These are phyloP conservation scores for Termitomyces sp. DNA, from an alignment of 768 basidiomycete species.

Conservation along the genomic window DNA sequence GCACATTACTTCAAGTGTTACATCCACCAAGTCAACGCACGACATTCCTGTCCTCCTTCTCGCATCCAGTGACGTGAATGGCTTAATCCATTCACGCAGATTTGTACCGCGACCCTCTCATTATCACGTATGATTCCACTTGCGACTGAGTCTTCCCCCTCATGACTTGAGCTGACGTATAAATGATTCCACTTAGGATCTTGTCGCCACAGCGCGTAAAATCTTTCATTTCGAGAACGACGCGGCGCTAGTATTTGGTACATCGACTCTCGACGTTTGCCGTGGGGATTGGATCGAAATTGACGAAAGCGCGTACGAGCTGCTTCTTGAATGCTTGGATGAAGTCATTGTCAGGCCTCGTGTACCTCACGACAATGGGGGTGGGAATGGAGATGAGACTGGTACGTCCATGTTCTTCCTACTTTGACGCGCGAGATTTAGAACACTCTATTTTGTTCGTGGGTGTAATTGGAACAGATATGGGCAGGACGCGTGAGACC, in stretches of 20 bases:
- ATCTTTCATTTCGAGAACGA: constrained; percentile 14
- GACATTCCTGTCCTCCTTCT: constrained; percentile 22
- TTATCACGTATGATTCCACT: constrained; percentile 15
- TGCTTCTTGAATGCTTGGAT: constrained; percentile 20
- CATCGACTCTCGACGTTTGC: constrained; percentile 23
- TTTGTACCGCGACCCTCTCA: constrained; percentile 20
- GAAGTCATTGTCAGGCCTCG: constrained; percentile 17
- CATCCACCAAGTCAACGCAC: constrained; percentile 9
- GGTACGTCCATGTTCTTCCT: neutral
- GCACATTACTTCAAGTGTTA: constrained; percentile 17
- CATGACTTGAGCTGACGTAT: neutral
- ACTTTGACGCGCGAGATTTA: neutral
- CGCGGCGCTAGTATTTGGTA: constrained; percentile 13
- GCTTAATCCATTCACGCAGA: constrained; percentile 9
- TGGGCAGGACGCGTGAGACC: neutral
- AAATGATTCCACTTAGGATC: constrained; percentile 14
- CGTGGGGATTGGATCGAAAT: constrained; percentile 21
- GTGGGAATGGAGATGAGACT: neutral
- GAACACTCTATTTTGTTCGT: neutral
- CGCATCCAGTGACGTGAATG: constrained; percentile 9
- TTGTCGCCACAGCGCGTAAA: constrained; percentile 9
- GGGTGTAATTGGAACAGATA: neutral
- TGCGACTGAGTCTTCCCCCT: neutral
- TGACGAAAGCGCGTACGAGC: constrained; percentile 24
- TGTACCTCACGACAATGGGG: neutral